Percentiles rank a stretch among this genome's conserved stretches.
Conservation (phyloP, 805 yeast species). For the Lipomyces starkeyi region DNA sequence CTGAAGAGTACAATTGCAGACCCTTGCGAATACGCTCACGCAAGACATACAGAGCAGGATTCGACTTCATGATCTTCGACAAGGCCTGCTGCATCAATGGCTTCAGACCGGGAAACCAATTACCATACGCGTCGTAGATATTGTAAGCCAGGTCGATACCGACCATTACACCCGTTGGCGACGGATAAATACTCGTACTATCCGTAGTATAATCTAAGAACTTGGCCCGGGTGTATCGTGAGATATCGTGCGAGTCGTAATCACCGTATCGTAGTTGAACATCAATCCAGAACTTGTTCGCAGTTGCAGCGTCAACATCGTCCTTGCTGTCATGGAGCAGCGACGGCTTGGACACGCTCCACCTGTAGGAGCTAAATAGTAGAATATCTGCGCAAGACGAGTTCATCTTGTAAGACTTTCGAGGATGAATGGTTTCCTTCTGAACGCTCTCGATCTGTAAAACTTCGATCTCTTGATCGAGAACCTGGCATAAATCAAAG, state of each 20-base stretch:
- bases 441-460: constrained; percentile 84
- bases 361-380: constrained; percentile 71
- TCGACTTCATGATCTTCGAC: constrained; percentile 91
- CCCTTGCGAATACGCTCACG: constrained; percentile 95
- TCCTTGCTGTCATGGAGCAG: constrained; percentile 75
- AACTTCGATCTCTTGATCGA: constrained; percentile 84
- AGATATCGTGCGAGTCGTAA: constrained; percentile 95
- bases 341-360: constrained; percentile 83
- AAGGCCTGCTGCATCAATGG: constrained; percentile 88
- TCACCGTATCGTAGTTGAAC: constrained; percentile 96
- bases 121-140: constrained; percentile 95
- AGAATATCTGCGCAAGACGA: constrained; percentile 93
- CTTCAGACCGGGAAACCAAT: constrained; percentile 96
- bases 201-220: constrained; percentile 92
- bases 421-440: constrained; percentile 92
- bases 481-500: constrained; percentile 87
- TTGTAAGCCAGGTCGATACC: constrained; percentile 94
- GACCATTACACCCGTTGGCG: constrained; percentile 88
- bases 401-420: constrained; percentile 96
- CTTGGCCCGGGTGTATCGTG: constrained; percentile 91
- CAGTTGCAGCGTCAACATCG: constrained; percentile 58
- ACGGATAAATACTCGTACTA: constrained; percentile 82
- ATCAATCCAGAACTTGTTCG: constrained; percentile 87
- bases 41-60: constrained; percentile 88
- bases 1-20: constrained; percentile 88